Percentiles rank a stretch among this genome's conserved stretches.
phyloP scores from a whole-genome alignment of 345 rosid species.

The Draba incana region DNA sequence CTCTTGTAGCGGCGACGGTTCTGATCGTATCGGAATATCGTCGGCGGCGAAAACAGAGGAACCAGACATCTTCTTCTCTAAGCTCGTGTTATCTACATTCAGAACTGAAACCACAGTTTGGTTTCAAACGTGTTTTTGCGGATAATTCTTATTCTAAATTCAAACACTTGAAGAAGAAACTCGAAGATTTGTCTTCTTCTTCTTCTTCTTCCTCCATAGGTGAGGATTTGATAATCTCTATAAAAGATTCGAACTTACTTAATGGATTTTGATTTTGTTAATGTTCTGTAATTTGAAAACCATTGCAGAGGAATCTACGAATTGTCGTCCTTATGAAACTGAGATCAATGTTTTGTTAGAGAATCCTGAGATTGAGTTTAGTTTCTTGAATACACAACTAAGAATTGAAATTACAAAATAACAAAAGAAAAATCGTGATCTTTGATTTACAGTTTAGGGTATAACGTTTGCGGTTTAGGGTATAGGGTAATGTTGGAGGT shows the following conservation, averaged over 20 bases:
- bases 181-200: constrained; percentile 26
- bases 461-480: too few species aligned
- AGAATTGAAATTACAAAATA: too few species aligned
- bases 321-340: constrained; percentile 63
- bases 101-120: constrained; percentile 66
- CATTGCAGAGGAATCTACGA: constrained; percentile 51
- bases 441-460: too few species aligned
- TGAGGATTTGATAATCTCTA: background rate
- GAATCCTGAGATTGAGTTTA: constrained; percentile 49
- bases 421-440: too few species aligned
- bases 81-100: constrained; percentile 69
- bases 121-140: constrained; percentile 75
- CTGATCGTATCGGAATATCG: constrained; percentile 47
- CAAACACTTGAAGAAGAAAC: constrained; percentile 62
- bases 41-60: constrained; percentile 51
- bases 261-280: background rate
- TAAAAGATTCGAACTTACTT: background rate
- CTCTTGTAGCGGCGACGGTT: constrained; percentile 55
- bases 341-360: constrained; percentile 63
- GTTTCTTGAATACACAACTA: too few species aligned
- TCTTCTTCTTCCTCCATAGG: constrained; percentile 24
- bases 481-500: too few species aligned
- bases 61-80: constrained; percentile 34
- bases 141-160: constrained; percentile 85
- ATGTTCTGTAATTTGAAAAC: constrained; percentile 15